Base-by-base conservation (phyloP, 768 basidiomycete genomes). In the Hortiboletus flavorubellus region DNA sequence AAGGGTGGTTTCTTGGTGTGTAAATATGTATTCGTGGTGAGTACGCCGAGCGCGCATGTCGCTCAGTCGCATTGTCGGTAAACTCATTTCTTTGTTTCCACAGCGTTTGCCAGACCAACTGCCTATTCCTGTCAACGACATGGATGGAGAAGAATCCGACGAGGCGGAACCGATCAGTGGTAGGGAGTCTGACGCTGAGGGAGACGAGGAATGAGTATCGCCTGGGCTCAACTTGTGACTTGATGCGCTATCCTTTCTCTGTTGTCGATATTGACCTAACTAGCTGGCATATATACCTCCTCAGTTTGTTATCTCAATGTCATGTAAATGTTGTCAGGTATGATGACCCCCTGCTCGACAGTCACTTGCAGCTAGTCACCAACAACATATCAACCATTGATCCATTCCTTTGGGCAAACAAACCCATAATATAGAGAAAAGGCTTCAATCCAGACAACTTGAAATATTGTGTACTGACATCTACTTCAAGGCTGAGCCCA, bases 1-100 rank as follows among this genome's bases (percentile, higher is more conserved):
- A 68, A 77, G 0, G 76, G 83, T 38, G 89, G 90, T 1, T 86
- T 80, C 66, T 74, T 85, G 35, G 91, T 97, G 26, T 96, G 93
- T 75, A 90, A 92, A 68, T 94, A 81, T 64, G 83, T 86, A 0
- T 89, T 97, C 68, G 84, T 88, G 73, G 91, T 91, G 49, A 55
- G 78, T 64, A 21, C 2, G 16, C 10, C 34, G 34, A 37, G 11
- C 43, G 31, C 2, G 29, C 8, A 15, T 21, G 30, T 26, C 12
- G n/a, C 9, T 44, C 29, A 2, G 8, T 35, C 8, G 12, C 46
- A 2, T 18, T 43, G 51, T 58, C 14, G 8, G 4, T 15, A 10
- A 9, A 12, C 0, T 3, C 15, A 15, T 11, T 1, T 10, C 26
- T 26, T 23, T 30, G 12, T 38, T 37, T 39, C 40, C 10, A 8